Evolutionary conservation across 805 yeast species (phyloP), one percentile per base, ranked within the genome.

Genomic region (Cyberlindnera amylophila): DNA sequence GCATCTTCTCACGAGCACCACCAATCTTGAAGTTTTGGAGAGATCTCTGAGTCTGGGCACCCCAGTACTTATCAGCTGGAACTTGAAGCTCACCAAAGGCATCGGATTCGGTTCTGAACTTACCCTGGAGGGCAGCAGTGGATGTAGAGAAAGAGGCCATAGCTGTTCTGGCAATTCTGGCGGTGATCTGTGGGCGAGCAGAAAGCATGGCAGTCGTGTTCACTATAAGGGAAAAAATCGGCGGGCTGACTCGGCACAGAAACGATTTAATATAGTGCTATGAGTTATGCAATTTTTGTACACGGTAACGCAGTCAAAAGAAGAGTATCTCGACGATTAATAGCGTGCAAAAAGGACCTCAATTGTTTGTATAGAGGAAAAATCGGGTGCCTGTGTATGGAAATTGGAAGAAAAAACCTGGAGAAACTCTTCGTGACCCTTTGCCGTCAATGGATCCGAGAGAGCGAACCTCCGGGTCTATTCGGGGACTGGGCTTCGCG

Each of bases 1-100:
- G 98, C 83, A 91, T 82, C 49, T 77, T 75, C 63, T 93, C 98
- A 54, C 89, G 79, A 14, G 76, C 74, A 45, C 97, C 97, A 52
- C 99, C 99, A 59, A 93, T 93, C 68, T 89, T 86, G 76, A 93
- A 93, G 77, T 93, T 93, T 68, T 81, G 83, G 54, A 80, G 75
- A 16, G 98, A 90, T 69, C 98, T 81, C 61, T 86, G 90, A 49
- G 99, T 93, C 71, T 93, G 99, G 34, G 98, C 98, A 47, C 99
- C 99, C 91, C 96, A 91, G 75, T 91, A 91, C 65, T 78, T 81
- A 57, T 86, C 76, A 50, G 79, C 70, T 46, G 86, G 89, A 39
- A 91, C 99, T 63, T 89, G 88, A 60, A 93, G 85, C 63, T 87
- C 96, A 55, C 99, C 99, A 61, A 91, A 93, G 39, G 98, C 98